A percentile compares a stretch with the other conserved stretches of the same genome.
phyloP scores from a whole-genome alignment of 2,329 filamentous ascomycete genomes.

The Penicillium glabrum region DNA sequence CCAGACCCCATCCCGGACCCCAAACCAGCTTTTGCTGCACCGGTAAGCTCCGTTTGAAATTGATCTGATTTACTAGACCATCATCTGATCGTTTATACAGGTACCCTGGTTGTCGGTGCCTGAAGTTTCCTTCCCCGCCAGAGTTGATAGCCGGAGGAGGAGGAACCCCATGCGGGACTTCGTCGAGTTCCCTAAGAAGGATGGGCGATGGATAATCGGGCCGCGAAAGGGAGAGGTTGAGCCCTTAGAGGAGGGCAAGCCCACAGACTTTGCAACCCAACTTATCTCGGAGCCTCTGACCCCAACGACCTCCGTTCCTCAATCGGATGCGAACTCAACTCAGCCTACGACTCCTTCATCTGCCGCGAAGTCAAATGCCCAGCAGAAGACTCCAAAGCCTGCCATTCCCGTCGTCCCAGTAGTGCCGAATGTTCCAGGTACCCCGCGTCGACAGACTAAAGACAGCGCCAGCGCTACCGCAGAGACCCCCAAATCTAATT shows the following conservation, averaged over 20 bases:
- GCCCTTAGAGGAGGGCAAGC: conserved; percentile 21
- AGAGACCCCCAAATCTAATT: conserved; percentile 34
- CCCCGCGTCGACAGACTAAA: conserved; percentile 38
- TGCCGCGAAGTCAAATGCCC: conserved; percentile 35
- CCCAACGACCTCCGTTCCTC: conserved; percentile 58
- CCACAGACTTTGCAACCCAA: conserved; percentile 16
- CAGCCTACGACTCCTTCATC: conserved; percentile 59
- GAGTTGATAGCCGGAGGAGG: conserved; percentile 48
- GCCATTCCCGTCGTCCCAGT: conserved; percentile 49
- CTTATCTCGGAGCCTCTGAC: conserved; percentile 52
- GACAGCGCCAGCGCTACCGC: conserved; percentile 34
- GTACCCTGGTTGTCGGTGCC: conserved; percentile 63
- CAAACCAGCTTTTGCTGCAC: conserved; percentile 48
- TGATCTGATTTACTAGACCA: not conserved
- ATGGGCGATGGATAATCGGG: conserved; percentile 26
- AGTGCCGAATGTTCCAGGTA: conserved; percentile 38
- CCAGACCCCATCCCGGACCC: conserved; percentile 23
- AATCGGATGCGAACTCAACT: conserved; percentile 57
- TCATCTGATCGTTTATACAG: conserved; percentile 30
- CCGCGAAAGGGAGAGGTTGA: conserved; percentile 11
- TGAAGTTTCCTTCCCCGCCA: conserved; percentile 54
- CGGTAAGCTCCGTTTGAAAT: conserved; percentile 35
- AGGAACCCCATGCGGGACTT: conserved; percentile 35
- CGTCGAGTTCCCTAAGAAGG: conserved; percentile 55
- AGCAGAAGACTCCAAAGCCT: conserved; percentile 36